phyloP scores from a whole-genome alignment of 352 stramenopile genomes.

The Pythium periplocum region DNA sequence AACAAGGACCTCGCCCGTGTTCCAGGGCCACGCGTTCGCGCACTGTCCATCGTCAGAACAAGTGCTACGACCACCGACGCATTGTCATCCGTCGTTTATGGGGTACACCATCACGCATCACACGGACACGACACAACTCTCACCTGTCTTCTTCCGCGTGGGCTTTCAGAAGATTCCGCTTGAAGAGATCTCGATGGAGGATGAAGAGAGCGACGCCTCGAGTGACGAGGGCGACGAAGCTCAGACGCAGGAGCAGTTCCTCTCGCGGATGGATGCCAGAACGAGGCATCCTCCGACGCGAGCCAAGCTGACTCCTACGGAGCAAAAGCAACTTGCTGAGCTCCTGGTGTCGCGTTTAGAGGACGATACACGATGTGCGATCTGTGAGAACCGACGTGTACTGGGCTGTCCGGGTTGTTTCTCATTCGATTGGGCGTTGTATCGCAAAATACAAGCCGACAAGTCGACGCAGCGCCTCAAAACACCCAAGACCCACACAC shows the following conservation, averaged over 20 bases:
- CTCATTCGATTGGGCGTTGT: conserved; percentile 37
- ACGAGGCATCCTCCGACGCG: conserved; percentile 7
- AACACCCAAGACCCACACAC: conserved; percentile 44
- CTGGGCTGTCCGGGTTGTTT: conserved; percentile 67
- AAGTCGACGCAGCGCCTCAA: conserved; percentile 41
- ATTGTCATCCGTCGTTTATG: conserved; percentile 49
- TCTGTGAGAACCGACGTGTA: conserved; percentile 22
- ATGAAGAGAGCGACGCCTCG: conserved; percentile 8
- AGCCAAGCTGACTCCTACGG: conserved; percentile 13
- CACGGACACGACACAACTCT: conserved; percentile 36
- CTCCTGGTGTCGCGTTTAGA: conserved; percentile 26
- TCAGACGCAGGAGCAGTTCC: conserved; percentile 12
- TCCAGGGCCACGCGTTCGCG: conserved; percentile 46
- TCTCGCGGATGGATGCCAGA: conserved; percentile 14
- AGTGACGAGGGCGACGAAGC: conserved; percentile 7
- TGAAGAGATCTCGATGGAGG: conserved; percentile 21
- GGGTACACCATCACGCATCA: conserved; percentile 43
- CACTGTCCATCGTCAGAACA: conserved; percentile 31
- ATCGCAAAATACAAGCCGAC: conserved; percentile 23
- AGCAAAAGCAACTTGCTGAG: conserved; percentile 30
- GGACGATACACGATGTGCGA: conserved; percentile 16
- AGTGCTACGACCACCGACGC: conserved; percentile 12
- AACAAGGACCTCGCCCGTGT: conserved; percentile 35
- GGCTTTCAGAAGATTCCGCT: conserved; percentile 56
- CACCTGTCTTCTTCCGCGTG: conserved; percentile 62